Evolutionary conservation across 805 yeast genomes (phyloP), one percentile per base, ranked within the genome.

Genomic region (Kodamaea sagamina): DNA sequence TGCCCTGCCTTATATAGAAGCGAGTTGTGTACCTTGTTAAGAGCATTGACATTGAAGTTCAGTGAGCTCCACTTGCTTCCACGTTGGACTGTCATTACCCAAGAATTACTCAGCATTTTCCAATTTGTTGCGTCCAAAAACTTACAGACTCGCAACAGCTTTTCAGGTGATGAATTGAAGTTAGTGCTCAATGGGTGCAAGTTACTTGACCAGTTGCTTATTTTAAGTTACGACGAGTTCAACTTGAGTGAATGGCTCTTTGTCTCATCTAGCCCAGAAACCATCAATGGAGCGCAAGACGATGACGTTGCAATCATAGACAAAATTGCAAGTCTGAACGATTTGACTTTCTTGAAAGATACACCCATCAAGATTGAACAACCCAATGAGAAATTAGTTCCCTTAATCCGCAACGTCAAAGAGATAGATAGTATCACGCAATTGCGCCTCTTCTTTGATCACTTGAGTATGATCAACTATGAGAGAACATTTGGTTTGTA

Each of bases 211-310:
- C 74, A 86, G 22, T 60, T 89, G 16, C 59, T 92, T 15, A 70
- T 84, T 1, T 52, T 89, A 44, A 79, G 81, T 27, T 74, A 75
- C 32, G 97, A 90, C 57, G 96, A 89, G 45, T 74, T 92, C 70
- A 83, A 82, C 62, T 57, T 79, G 61, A 58, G 78, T 48, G 93
- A 89, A 54, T 92, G 98, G 98, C 67, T 93, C 1, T 93, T 89
- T 57, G 77, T 92, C 8, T 74, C 82, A 19, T 88, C 85, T 52
- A 81, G 78, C 12, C 72, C 81, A 12, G 83, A 81, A 46, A 80
- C 84, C 13, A 71, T 77, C 22, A 74, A 71, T 52, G 71, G 73
- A 12, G 21, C 34, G 9, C 37, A 32, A 31, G 36, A 29, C 4
- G 42, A 51, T 8, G 43, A 52, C 10, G 48, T 58, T 9, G 71